Evolutionary conservation across 768 basidiomycete species (phyloP), one percentile per base, ranked within the genome.

Genomic region (Hygrocybe punicea): DNA sequence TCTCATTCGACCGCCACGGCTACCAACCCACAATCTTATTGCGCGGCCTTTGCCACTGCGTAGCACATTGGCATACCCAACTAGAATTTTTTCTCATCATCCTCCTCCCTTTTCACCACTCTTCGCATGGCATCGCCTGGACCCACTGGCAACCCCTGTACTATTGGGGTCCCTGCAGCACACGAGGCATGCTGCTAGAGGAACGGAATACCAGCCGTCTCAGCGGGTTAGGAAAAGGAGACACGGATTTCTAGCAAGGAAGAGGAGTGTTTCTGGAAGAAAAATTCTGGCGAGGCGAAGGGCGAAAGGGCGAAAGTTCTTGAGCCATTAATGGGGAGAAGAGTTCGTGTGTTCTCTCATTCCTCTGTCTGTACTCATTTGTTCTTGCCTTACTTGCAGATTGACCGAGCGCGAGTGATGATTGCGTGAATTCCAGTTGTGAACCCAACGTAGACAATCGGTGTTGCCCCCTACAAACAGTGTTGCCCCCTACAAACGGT

Each of bases 161-260:
- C 8, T 46, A 11, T 34, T 55, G 19, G 53, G 42, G 23, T 55
- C 53, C 16, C 34, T 55, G 29, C 53, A 55, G 33, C 53, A 55
- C 19, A 42, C 44, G 19, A 40, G 53, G 9, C 44, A 46, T 33
- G 44, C 24, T 13, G 53, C 53, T n/a, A 35, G 53, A 33, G 53
- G 53, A 33, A 42, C 53, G 11, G 44, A 44, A 46, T 55, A 55
- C 25, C 53, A 55, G 34, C 53, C 53, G 2, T 55, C 53, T 24
- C 53, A 55, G 19, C 53, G 53, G 13, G 53, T 55, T 7, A 44
- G 53, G 34, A 55, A 55, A 46, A 19, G 53, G 42, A 55, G 53
- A 46, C 53, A 55, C 29, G 53, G 53, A 23, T 55, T 55, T 46
- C 53, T 55, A 13, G 53, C 53, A 4, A 39, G 53, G 16, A 55